Percentiles rank a stretch among this genome's conserved stretches.
Evolutionary conservation across 306 rosid species (phyloP).

Genomic region (Potentilla sterilis): DNA sequence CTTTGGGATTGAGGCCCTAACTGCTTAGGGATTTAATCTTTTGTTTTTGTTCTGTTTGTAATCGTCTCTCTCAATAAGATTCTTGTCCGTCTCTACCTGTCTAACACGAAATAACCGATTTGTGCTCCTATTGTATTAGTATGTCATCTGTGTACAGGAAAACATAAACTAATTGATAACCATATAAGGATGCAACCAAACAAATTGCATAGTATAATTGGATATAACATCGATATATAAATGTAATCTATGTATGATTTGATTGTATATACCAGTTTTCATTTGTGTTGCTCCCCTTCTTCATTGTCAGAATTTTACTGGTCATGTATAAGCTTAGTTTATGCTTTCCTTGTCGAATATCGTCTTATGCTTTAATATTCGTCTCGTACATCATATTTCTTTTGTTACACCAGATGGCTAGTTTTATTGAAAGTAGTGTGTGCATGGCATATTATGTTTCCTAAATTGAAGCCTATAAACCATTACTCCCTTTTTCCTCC

Average conservation of each 20-base stretch:
- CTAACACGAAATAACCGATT: neutral
- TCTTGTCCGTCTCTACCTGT: too few relatives aligned
- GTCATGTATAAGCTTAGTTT: neutral
- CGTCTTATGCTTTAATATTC: neutral
- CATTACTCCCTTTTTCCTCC: neutral
- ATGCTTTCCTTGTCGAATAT: neutral
- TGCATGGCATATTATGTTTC: neutral
- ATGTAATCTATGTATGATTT: too few relatives aligned
- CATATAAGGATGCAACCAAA: too few relatives aligned
- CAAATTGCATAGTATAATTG: too few relatives aligned
- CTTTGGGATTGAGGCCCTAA: too few relatives aligned
- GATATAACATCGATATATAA: too few relatives aligned
- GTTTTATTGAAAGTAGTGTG: neutral
- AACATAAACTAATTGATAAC: neutral
- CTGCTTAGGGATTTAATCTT: too few relatives aligned
- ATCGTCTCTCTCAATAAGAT: too few relatives aligned
- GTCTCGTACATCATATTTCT: neutral
- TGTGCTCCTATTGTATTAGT: neutral
- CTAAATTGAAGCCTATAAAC: neutral
- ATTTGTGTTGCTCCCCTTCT: neutral
- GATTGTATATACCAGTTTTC: neutral
- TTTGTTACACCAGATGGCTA: neutral
- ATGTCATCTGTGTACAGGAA: neutral
- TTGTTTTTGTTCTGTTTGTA: too few relatives aligned
- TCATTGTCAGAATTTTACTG: neutral